phyloP scores from a whole-genome alignment of 768 basidiomycete species.

The Boletales sp. region DNA sequence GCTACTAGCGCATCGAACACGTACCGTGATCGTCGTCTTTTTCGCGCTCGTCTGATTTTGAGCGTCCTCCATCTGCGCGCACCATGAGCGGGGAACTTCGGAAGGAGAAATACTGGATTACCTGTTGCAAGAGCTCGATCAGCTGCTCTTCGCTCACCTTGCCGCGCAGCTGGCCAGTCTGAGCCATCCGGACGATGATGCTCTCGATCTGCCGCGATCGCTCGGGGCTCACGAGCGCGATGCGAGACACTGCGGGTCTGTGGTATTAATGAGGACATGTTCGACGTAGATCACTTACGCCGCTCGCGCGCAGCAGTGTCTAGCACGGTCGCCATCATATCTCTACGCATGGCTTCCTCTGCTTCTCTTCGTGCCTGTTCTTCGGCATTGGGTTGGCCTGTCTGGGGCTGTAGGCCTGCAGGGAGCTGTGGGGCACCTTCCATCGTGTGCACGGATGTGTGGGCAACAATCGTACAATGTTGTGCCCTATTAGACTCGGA shows the following conservation, averaged over 20 bases:
- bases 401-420: constrained; percentile 26
- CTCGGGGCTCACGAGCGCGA: constrained; percentile 81
- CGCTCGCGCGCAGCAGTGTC: constrained; percentile 79
- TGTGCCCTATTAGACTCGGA: no score
- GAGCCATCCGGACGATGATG: constrained; percentile 78
- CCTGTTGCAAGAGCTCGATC: constrained; percentile 85
- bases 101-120: constrained; percentile 20
- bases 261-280: no score
- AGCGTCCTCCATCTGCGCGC: constrained; percentile 50
- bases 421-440: constrained; percentile 24
- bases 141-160: constrained; percentile 77
- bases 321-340: constrained; percentile 74
- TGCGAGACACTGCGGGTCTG: constrained; percentile 65
- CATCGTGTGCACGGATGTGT: constrained; percentile 11
- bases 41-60: constrained; percentile 45
- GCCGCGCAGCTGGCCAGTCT: constrained; percentile 75
- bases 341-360: constrained; percentile 74
- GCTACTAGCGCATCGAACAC: constrained; percentile 6
- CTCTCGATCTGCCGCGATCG: constrained; percentile 77
- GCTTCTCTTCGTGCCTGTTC: constrained; percentile 54
- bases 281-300: constrained; percentile 39
- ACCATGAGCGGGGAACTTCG: constrained; percentile 15
- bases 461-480: no score
- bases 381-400: constrained; percentile 48
- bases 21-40: constrained; percentile 60